Evolutionary conservation across 164 flowering plant genomes (phyloP).

Genomic region (Berberis thunbergii): DNA sequence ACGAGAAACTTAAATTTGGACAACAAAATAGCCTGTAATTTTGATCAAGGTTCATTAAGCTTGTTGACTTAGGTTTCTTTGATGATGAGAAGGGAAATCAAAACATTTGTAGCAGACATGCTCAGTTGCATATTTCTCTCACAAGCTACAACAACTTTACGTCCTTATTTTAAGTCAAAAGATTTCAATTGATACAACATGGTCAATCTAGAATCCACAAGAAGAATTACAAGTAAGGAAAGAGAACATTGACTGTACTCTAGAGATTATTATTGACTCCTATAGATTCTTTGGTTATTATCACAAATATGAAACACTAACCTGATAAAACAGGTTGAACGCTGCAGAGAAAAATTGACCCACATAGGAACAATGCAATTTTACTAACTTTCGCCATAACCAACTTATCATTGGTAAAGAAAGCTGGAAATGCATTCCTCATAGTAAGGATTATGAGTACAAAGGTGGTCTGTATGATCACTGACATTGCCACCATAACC

Average conservation of each 20-base stretch:
- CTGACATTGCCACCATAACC: slow-evolving; percentile 1
- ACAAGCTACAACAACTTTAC: no score
- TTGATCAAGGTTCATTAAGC: no score
- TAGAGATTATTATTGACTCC: neutral
- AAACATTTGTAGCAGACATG: no score
- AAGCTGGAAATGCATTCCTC: neutral
- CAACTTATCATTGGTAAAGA: slow-evolving; percentile 3
- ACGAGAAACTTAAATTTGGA: no score
- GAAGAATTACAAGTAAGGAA: neutral
- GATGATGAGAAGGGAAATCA: no score
- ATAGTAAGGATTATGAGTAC: neutral
- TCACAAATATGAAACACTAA: neutral
- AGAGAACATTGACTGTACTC: neutral
- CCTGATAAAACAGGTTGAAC: slow-evolving; percentile 13
- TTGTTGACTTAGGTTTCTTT: no score
- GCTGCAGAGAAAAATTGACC: slow-evolving; percentile 6
- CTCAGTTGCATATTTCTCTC: no score
- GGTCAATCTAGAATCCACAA: no score
- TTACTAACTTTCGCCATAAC: slow-evolving; percentile 5
- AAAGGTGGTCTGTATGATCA: neutral
- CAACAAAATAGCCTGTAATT: no score
- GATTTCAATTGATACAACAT: no score
- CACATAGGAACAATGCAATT: neutral
- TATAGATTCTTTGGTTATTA: neutral
- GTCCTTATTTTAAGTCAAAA: no score